Evolutionary conservation across 371 early-diverging fungal genomes (phyloP).

Genomic region (Apophysomyces ossiformis): DNA sequence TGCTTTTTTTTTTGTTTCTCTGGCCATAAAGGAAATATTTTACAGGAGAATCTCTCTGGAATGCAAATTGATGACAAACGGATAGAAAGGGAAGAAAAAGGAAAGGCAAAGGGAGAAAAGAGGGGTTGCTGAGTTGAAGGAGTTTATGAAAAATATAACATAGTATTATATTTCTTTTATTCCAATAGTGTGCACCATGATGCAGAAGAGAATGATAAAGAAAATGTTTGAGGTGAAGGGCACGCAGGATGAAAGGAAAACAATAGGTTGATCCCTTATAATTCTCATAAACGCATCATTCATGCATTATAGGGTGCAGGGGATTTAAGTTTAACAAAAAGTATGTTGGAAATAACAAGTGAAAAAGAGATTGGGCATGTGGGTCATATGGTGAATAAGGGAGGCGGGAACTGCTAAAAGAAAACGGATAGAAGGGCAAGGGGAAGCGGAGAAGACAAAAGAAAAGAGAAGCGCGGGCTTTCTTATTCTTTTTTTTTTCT

Average conservation of each 20-base stretch:
- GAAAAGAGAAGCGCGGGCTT: conserved; percentile 3
- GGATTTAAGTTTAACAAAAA: background rate
- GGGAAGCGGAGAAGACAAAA: background rate
- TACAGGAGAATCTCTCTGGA: background rate
- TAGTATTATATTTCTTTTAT: background rate
- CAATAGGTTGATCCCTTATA: conserved; percentile 4
- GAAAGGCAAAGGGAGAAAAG: background rate
- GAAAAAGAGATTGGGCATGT: background rate
- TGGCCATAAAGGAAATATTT: background rate
- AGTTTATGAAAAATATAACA: background rate
- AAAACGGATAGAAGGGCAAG: background rate
- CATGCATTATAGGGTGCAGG: background rate
- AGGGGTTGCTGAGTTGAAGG: background rate
- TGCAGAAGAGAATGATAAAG: conserved; percentile 1
- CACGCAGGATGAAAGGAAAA: conserved; percentile 4
- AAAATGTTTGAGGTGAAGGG: background rate
- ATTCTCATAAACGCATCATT: background rate
- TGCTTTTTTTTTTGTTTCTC: background rate
- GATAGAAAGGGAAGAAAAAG: background rate
- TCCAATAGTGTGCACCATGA: background rate
- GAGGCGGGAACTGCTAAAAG: background rate
- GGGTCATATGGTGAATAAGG: background rate
- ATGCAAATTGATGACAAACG: background rate
- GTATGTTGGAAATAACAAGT: too few relatives aligned
- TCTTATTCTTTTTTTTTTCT: too few relatives aligned